Evolutionary conservation across 2,329 filamentous ascomycete species (phyloP).

Genomic region (Fusarium sp.): DNA sequence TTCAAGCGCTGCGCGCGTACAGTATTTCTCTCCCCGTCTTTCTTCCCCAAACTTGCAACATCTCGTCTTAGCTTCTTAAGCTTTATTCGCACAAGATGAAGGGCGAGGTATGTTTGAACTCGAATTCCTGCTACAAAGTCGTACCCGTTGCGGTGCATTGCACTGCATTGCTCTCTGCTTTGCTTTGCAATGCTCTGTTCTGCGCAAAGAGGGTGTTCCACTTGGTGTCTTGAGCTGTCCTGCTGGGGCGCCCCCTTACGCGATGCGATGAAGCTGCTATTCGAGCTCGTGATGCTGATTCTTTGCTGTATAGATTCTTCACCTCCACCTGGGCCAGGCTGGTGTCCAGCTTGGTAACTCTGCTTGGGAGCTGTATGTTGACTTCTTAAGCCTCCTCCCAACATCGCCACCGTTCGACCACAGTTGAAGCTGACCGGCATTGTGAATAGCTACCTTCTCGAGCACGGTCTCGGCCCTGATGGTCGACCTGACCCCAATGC

Average conservation of each 20-base stretch:
- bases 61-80: conserved; percentile 41
- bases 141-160: conserved; percentile 8
- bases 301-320: conserved; percentile 65
- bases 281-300: conserved; percentile 37
- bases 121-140: not conserved
- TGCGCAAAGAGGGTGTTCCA: conserved; percentile 32
- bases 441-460: conserved; percentile 73
- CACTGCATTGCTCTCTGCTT: conserved; percentile 8
- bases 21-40: conserved; percentile 44
- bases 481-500: conserved; percentile 73
- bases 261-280: conserved; percentile 22
- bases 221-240: conserved; percentile 36
- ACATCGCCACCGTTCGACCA: conserved; percentile 7
- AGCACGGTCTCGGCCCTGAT: conserved; percentile 76
- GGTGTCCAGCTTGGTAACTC: conserved; percentile 81
- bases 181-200: conserved; percentile 1
- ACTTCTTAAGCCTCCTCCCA: conserved; percentile 43
- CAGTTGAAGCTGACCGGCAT: conserved; percentile 44
- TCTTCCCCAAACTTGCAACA: conserved; percentile 37
- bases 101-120: conserved; percentile 65
- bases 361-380: conserved; percentile 79
- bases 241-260: conserved; percentile 15
- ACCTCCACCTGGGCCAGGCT: conserved; percentile 76
- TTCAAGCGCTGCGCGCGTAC: conserved; percentile 55
- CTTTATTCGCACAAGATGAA: conserved; percentile 62